Percentiles rank a stretch among this genome's conserved stretches.
These are phyloP conservation scores for Aschersonia sp. DNA, from an alignment of 2,329 filamentous ascomycete genomes.

Conservation along the genomic window DNA sequence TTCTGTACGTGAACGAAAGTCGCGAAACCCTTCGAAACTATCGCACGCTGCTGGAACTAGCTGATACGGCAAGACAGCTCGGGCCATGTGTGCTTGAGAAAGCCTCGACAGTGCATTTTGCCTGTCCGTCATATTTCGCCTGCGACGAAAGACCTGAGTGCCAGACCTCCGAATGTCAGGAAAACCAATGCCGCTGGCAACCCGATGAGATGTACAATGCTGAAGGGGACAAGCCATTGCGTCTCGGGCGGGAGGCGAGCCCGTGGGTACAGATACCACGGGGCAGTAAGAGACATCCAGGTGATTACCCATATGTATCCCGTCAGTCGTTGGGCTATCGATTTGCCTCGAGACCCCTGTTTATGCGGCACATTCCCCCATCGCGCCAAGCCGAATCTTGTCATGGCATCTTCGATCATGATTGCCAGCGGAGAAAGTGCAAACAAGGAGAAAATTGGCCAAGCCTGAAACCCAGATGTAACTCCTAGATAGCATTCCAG, in stretches of 20 bases:
- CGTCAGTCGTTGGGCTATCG: background rate
- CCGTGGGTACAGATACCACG: background rate
- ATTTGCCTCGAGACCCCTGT: background rate
- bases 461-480: background rate
- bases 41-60: no score
- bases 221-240: constrained; percentile 1
- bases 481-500: background rate
- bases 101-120: no score
- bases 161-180: background rate
- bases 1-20: no score
- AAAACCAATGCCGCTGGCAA: background rate
- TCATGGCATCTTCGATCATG: background rate
- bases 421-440: background rate
- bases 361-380: no score
- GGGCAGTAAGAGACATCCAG: constrained; percentile 1
- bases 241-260: background rate
- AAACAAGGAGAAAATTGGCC: constrained; percentile 1
- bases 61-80: no score
- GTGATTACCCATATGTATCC: constrained; percentile 1
- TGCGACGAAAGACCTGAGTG: background rate
- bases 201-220: background rate
- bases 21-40: no score
- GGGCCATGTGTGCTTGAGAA: no score
- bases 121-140: background rate
- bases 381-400: no score